These are phyloP conservation scores for Globisporangium nunn DNA, from an alignment of 352 stramenopile species.

Conservation along the genomic window DNA sequence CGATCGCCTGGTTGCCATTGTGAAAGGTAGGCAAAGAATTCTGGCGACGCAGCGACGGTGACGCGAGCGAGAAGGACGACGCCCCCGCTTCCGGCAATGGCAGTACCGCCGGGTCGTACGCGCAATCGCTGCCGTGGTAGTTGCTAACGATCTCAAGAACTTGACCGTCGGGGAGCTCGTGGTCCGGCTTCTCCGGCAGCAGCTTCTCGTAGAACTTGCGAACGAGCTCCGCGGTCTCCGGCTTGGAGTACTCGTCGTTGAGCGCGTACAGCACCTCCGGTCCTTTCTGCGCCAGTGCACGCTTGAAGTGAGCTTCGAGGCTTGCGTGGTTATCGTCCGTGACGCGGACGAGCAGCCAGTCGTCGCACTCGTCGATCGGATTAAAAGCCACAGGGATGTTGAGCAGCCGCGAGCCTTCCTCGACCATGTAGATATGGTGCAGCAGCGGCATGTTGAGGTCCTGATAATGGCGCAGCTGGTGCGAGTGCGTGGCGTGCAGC, in stretches of 20 bases:
- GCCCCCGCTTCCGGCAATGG: background rate
- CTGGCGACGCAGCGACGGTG: constrained; percentile 20
- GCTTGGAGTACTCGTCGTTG: constrained; percentile 71
- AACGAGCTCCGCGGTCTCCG: constrained; percentile 46
- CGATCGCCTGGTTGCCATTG: background rate
- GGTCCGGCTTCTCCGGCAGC: constrained; percentile 40
- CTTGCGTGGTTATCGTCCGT: constrained; percentile 40
- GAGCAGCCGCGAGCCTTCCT: constrained; percentile 53
- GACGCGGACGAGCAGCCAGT: constrained; percentile 73
- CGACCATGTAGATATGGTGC: constrained; percentile 83
- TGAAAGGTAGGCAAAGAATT: constrained; percentile 2
- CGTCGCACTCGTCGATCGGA: constrained; percentile 57
- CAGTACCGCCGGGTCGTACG: constrained; percentile 29
- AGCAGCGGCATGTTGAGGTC: constrained; percentile 64
- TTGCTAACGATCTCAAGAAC: constrained; percentile 53
- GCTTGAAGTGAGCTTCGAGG: constrained; percentile 24
- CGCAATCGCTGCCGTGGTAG: constrained; percentile 60
- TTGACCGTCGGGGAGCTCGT: constrained; percentile 55
- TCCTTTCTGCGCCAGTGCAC: constrained; percentile 37
- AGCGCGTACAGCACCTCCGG: constrained; percentile 60
- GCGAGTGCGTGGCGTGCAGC: constrained; percentile 44
- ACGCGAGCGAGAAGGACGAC: background rate
- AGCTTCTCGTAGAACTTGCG: constrained; percentile 51
- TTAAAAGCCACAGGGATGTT: constrained; percentile 66
- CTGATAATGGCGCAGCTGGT: constrained; percentile 57